phyloP scores from a whole-genome alignment of 371 early-diverging fungal species.

The Rhizopus stolonifer region DNA sequence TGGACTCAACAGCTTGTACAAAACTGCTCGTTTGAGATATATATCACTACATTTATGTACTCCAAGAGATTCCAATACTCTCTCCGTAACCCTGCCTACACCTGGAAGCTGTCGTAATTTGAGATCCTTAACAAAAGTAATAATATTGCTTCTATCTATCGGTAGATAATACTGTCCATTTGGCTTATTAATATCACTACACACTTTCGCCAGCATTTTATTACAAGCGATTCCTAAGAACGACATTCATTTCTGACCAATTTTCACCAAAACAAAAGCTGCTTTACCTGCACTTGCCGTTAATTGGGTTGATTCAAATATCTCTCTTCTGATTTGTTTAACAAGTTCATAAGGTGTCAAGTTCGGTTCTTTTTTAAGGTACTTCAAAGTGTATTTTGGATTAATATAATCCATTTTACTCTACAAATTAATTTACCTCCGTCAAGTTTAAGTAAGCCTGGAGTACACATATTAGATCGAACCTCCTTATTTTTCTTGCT shows the following conservation, averaged over 20 bases:
- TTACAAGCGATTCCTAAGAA: slow-evolving; percentile 58
- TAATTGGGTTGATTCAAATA: slow-evolving; percentile 50
- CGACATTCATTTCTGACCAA: too few relatives aligned
- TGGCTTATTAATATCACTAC: slow-evolving; percentile 67
- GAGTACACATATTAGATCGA: too few relatives aligned
- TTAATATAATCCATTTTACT: background rate
- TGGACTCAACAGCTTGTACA: slow-evolving; percentile 44
- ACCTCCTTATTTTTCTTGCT: background rate
- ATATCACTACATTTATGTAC: slow-evolving; percentile 42
- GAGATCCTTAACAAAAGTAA: slow-evolving; percentile 29
- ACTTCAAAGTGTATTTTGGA: slow-evolving; percentile 10
- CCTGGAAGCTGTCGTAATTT: slow-evolving; percentile 43
- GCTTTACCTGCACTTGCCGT: slow-evolving; percentile 64
- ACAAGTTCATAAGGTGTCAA: slow-evolving; percentile 51
- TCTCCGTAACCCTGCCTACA: slow-evolving; percentile 49
- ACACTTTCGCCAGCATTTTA: slow-evolving; percentile 56
- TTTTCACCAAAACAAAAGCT: background rate
- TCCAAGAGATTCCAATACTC: slow-evolving; percentile 38
- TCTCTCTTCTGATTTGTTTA: slow-evolving; percentile 54
- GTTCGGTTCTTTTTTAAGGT: slow-evolving; percentile 35
- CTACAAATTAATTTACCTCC: slow-evolving; percentile 22
- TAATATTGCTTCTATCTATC: slow-evolving; percentile 28
- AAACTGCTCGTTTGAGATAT: slow-evolving; percentile 35
- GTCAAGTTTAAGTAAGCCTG: slow-evolving; percentile 66
- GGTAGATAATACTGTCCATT: slow-evolving; percentile 59